Evolutionary conservation across 2,329 filamentous ascomycete species (phyloP).

Genomic region (Elsinoe necatrix): DNA sequence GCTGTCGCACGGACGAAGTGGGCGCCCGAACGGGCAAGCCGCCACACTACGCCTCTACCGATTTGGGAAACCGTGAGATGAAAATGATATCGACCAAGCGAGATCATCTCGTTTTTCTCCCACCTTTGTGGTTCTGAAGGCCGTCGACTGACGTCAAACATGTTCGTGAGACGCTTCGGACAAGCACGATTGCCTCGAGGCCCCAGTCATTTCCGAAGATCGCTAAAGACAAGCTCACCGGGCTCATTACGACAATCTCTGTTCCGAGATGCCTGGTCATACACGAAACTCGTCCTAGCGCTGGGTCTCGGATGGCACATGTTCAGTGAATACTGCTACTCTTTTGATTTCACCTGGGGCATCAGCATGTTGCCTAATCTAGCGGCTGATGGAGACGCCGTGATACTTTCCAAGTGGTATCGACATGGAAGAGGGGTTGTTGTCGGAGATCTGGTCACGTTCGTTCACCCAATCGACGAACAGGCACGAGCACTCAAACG

Average conservation of each 20-base stretch:
- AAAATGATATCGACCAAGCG: conserved; percentile 2
- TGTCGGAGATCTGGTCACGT: conserved; percentile 80
- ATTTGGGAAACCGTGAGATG: conserved; percentile 1
- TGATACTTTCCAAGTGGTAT: conserved; percentile 60
- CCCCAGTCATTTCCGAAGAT: not conserved
- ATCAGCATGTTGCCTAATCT: conserved; percentile 89
- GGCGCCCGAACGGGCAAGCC: not conserved
- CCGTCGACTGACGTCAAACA: not conserved
- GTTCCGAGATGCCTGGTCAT: not conserved
- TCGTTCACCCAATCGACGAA: conserved; percentile 60
- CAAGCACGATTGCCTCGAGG: not conserved
- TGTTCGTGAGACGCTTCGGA: not conserved
- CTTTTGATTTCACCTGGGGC: conserved; percentile 53
- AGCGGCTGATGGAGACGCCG: conserved; percentile 54
- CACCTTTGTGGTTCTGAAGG: not conserved
- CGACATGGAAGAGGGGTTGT: conserved; percentile 56
- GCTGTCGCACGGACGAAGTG: not conserved
- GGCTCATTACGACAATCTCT: not conserved
- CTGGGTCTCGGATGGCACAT: conserved; percentile 27
- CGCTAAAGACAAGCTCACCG: not conserved
- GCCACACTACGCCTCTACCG: not conserved
- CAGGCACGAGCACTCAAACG: conserved; percentile 61
- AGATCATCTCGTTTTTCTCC: not conserved
- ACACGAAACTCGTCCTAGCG: conserved; percentile 9
- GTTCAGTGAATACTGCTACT: conserved; percentile 48